Percentiles rank a stretch among this genome's conserved stretches.
These are phyloP conservation scores for Sclerotinia subarctica DNA, from an alignment of 2,329 filamentous ascomycete genomes.

Conservation along the genomic window DNA sequence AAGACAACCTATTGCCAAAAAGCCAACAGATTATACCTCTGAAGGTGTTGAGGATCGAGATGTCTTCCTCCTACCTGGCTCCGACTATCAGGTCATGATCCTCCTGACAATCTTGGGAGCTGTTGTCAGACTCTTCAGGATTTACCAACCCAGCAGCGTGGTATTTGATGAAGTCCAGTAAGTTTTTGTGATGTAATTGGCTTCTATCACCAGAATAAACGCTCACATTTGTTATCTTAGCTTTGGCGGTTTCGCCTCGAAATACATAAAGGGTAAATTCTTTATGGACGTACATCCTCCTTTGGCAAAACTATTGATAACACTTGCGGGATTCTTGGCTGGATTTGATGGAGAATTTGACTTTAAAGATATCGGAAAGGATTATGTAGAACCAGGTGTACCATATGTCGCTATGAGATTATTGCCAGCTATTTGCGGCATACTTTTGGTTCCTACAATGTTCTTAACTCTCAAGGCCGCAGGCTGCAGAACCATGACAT, in stretches of 20 bases:
- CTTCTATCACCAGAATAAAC: constrained; percentile 20
- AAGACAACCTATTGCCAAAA: constrained; percentile 26
- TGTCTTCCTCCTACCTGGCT: constrained; percentile 78
- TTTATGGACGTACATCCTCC: constrained; percentile 99
- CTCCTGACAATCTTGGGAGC: constrained; percentile 72
- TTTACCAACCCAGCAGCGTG: constrained; percentile 93
- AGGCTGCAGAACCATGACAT: constrained; percentile 83
- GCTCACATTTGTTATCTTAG: constrained; percentile 46
- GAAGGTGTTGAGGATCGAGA: constrained; percentile 85
- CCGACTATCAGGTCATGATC: constrained; percentile 77
- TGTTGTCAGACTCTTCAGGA: constrained; percentile 84
- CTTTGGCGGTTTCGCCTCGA: constrained; percentile 96
- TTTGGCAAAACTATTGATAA: constrained; percentile 93
- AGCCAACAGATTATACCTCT: constrained; percentile 61
- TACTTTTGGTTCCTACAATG: constrained; percentile 85
- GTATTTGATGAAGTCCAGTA: constrained; percentile 99
- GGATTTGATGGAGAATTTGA: constrained; percentile 96
- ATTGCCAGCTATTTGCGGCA: constrained; percentile 84
- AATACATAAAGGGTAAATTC: constrained; percentile 99
- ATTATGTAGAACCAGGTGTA: constrained; percentile 90
- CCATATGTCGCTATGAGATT: constrained; percentile 98
- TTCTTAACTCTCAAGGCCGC: constrained; percentile 90
- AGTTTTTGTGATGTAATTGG: constrained; percentile 43
- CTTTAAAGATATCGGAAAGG: constrained; percentile 99
- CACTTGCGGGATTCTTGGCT: constrained; percentile 88